Evolutionary conservation across 805 yeast genomes (phyloP).

Genomic region (Scheffersomyces coipomensis): DNA sequence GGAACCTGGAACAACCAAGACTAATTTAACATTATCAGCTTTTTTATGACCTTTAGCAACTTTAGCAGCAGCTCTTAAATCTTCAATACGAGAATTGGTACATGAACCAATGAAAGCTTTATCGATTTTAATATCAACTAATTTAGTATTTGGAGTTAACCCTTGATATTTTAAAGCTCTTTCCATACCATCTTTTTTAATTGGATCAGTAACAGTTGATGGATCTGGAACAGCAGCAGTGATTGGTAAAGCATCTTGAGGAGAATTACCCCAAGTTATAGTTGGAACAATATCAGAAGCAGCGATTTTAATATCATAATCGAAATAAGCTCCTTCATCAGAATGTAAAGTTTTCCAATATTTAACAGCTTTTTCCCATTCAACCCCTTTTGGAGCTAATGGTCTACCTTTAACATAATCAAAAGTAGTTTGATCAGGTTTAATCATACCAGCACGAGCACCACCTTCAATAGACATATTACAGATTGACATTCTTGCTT

Average conservation of each 20-base stretch:
- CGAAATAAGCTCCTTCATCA: slow-evolving; percentile 89
- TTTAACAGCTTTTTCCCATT: slow-evolving; percentile 90
- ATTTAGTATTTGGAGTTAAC: slow-evolving; percentile 75
- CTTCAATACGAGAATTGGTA: slow-evolving; percentile 97
- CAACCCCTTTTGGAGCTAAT: slow-evolving; percentile 87
- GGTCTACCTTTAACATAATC: slow-evolving; percentile 92
- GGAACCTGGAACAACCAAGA: slow-evolving; percentile 95
- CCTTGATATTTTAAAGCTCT: slow-evolving; percentile 95
- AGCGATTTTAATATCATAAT: slow-evolving; percentile 74
- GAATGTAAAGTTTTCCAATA: slow-evolving; percentile 90
- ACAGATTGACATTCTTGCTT: slow-evolving; percentile 99
- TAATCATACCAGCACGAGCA: slow-evolving; percentile 99
- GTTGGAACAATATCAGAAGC: slow-evolving; percentile 91
- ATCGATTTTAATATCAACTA: slow-evolving; percentile 74
- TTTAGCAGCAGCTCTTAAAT: slow-evolving; percentile 90
- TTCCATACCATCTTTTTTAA: slow-evolving; percentile 78
- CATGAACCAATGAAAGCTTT: slow-evolving; percentile 98
- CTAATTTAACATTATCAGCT: slow-evolving; percentile 77
- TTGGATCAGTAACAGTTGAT: slow-evolving; percentile 62
- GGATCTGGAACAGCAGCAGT: slow-evolving; percentile 93
- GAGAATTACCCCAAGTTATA: slow-evolving; percentile 99
- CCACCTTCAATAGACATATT: slow-evolving; percentile 99
- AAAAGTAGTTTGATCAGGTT: slow-evolving; percentile 88
- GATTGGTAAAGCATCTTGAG: slow-evolving; percentile 97
- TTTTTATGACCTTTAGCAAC: slow-evolving; percentile 88